These are phyloP conservation scores for Trametes meyenii DNA, from an alignment of 768 basidiomycete species.

Conservation along the genomic window DNA sequence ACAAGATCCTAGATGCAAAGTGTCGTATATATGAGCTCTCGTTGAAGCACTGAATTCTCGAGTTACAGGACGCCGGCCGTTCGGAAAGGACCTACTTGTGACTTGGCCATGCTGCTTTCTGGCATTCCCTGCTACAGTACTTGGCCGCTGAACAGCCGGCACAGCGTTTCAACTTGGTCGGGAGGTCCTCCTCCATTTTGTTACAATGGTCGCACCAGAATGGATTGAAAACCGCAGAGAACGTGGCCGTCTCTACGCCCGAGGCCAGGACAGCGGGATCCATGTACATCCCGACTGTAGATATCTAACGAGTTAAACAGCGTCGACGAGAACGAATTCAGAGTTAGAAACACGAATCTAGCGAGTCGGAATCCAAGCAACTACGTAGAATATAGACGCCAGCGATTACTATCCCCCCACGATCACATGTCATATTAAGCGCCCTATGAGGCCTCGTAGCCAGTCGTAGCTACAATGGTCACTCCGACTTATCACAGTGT, in stretches of 20 bases:
- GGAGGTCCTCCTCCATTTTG: neutral
- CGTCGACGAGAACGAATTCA: too few relatives aligned
- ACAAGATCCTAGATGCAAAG: neutral
- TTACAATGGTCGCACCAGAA: neutral
- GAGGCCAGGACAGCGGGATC: neutral
- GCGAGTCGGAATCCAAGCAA: too few relatives aligned
- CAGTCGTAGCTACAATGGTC: too few relatives aligned
- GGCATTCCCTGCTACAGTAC: constrained; percentile 1
- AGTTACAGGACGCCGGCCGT: neutral
- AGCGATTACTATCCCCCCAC: too few relatives aligned
- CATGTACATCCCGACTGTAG: too few relatives aligned
- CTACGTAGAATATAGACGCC: too few relatives aligned
- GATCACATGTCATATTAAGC: too few relatives aligned
- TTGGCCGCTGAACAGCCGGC: neutral
- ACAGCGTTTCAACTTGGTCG: neutral
- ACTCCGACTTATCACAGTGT: too few relatives aligned
- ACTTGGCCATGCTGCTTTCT: neutral
- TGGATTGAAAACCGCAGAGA: neutral
- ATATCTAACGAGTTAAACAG: too few relatives aligned
- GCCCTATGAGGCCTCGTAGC: too few relatives aligned
- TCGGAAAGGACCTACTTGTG: neutral
- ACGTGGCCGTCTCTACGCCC: neutral
- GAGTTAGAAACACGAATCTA: too few relatives aligned
- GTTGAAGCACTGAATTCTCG: neutral
- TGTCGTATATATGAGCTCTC: neutral